Base-by-base conservation (phyloP, 441 rosid genomes). In the Breynia disticha region DNA sequence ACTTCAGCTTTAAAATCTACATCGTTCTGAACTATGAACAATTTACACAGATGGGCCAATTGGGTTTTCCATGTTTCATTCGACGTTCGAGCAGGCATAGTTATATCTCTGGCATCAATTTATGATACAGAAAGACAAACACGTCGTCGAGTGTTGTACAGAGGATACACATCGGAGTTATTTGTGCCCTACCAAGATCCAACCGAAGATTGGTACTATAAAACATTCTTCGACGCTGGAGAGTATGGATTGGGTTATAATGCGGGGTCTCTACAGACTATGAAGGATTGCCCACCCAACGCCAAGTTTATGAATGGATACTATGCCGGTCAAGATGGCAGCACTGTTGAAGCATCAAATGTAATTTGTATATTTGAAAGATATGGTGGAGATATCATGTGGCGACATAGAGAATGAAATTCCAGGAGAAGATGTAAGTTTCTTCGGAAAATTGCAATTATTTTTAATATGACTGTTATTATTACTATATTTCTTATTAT, bases 101-200 rank as follows among this genome's bases (percentile, higher is more conserved):
- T 83, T 3, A 67, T 83, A 53, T 86, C 95, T 0, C 60, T 76
- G 7, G 90, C 90, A 4, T 74, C 82, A 0, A 64, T 83, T 14
- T 76, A 74, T 8, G 90, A 86, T 62, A 24, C 43, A n/a, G 72
- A 81, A 28, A 66, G 59, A 39, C 43, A 47, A 11, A 61, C 46
- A 3, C 59, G 62, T 51, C 80, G 88, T 0, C 63, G 69, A 32
- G 86, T 83, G 1, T 14, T 79, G 52, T 83, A 83, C 59, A 73
- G 72, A 55, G 84, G 84, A 42, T 78, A 64, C 2, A 19, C 76
- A 9, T 86, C 86, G 0, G 90, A 83, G 48, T 50, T 83, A n/a
- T 83, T 77, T 8, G 75, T 83, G 42, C 90, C 88, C 1, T 86
- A 86, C 60, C 71, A 71, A 75, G 90, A 86, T 20, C 81, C 84